Percentiles rank a stretch among this genome's conserved stretches.
phyloP scores from a whole-genome alignment of 2,329 filamentous ascomycete species.

The Trematosphaeria pertusa region DNA sequence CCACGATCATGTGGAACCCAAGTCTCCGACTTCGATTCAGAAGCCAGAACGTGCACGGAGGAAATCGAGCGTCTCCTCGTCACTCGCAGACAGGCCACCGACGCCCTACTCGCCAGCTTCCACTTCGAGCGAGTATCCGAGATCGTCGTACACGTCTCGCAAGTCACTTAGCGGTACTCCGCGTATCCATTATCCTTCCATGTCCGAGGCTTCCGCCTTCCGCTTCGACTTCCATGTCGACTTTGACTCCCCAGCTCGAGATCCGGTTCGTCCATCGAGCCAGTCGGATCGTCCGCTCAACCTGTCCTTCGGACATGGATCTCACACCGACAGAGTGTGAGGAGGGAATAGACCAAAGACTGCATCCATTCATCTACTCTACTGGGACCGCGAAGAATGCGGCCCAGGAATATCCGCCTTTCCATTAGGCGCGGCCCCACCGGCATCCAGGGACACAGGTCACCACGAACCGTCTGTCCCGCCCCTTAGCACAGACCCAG shows the following conservation, averaged over 20 bases:
- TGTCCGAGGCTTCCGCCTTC: constrained; percentile 48
- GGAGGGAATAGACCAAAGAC: not conserved
- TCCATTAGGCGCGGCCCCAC: too few relatives aligned
- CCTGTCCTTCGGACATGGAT: constrained; percentile 16
- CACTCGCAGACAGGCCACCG: constrained; percentile 46
- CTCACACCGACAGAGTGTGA: constrained; percentile 20
- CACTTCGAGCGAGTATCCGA: constrained; percentile 34
- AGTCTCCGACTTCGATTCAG: constrained; percentile 37
- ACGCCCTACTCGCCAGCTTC: constrained; percentile 49
- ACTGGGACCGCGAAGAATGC: not conserved
- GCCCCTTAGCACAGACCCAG: too few relatives aligned
- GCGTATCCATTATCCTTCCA: constrained; percentile 45
- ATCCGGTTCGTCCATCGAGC: constrained; percentile 13
- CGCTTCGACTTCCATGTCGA: constrained; percentile 41
- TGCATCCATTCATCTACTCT: not conserved
- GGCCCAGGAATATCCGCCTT: not conserved
- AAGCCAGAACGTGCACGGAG: constrained; percentile 42
- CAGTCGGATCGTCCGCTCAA: constrained; percentile 25
- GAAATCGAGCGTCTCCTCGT: constrained; percentile 44
- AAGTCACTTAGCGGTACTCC: constrained; percentile 31
- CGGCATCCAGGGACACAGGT: too few relatives aligned
- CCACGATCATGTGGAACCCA: constrained; percentile 23
- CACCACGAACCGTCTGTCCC: too few relatives aligned
- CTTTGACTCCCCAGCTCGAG: constrained; percentile 19
- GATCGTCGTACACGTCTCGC: constrained; percentile 34